These are phyloP conservation scores for Fusarium protoensiforme DNA, from an alignment of 2,329 filamentous ascomycete species.

Conservation along the genomic window DNA sequence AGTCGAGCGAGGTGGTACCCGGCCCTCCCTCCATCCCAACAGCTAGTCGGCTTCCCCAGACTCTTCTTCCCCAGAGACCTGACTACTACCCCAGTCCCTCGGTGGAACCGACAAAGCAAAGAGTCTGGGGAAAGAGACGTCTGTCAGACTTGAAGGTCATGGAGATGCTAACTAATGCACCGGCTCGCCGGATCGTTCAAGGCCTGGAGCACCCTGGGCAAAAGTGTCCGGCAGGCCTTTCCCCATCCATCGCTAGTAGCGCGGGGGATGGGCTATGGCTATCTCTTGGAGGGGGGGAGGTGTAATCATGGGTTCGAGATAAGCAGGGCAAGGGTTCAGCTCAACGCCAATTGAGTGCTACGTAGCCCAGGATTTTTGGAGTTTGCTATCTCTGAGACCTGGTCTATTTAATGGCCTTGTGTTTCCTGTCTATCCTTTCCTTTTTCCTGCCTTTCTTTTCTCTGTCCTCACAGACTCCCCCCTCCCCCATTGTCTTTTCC, in stretches of 20 bases:
- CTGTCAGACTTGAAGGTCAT: neutral
- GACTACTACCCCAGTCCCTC: neutral
- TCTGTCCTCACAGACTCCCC: neutral
- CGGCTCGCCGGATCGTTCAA: neutral
- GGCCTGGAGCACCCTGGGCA: neutral
- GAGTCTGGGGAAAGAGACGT: neutral
- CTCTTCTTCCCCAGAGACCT: too few relatives aligned
- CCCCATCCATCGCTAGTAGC: neutral
- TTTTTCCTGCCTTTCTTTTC: neutral
- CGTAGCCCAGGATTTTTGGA: neutral
- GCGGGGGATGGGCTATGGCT: neutral
- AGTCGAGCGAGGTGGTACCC: neutral
- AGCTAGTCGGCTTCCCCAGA: neutral
- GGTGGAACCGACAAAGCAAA: neutral
- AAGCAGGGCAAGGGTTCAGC: neutral
- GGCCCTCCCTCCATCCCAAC: neutral
- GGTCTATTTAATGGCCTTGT: constrained; percentile 22
- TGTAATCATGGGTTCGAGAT: neutral
- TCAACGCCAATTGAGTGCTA: neutral
- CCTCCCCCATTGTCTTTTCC: neutral
- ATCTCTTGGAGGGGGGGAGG: neutral
- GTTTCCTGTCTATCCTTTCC: neutral
- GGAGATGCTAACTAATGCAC: neutral
- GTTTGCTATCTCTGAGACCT: neutral
- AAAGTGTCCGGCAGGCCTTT: neutral